A percentile compares a stretch with the other conserved stretches of the same genome.
Conservation (phyloP, 73 alveolate species). For the Stentor coeruleus region DNA sequence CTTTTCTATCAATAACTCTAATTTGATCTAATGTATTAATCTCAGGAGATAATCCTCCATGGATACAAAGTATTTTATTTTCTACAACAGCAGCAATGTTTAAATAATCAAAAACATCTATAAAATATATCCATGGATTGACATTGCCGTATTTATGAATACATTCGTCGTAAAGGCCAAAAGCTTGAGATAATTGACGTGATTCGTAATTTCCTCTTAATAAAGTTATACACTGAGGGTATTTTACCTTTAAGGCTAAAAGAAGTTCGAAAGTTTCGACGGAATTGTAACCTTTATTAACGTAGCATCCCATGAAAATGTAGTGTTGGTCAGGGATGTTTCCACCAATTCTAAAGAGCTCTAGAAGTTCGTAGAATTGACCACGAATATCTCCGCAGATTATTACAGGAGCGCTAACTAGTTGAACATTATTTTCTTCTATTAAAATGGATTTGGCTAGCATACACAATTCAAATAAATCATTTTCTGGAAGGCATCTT, state of each 20-base stretch:
- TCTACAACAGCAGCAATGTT: conserved; percentile 90
- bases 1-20: conserved; percentile 73
- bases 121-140: conserved; percentile 94
- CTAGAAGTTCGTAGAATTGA: conserved; percentile 33
- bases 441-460: conserved; percentile 67
- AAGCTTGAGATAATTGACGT: conserved; percentile 76
- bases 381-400: conserved; percentile 76
- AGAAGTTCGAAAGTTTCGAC: conserved; percentile 91
- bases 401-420: conserved; percentile 66
- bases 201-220: conserved; percentile 93
- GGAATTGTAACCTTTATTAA: conserved; percentile 91
- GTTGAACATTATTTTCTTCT: conserved; percentile 62
- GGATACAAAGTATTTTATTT: conserved; percentile 84
- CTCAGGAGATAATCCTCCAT: conserved; percentile 95
- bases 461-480: conserved; percentile 56
- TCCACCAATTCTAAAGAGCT: conserved; percentile 71
- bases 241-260: conserved; percentile 80
- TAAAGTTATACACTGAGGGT: conserved; percentile 79
- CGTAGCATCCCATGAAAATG: conserved; percentile 87
- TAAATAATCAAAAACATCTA: conserved; percentile 86
- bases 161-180: conserved; percentile 93
- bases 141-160: conserved; percentile 91
- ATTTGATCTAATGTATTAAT: conserved; percentile 54
- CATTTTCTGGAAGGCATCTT: conserved; percentile 68
- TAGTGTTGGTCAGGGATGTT: conserved; percentile 72